Evolutionary conservation across 1,284 basidiomycete genomes (phyloP).

Genomic region (Rhizoctonia solani): DNA sequence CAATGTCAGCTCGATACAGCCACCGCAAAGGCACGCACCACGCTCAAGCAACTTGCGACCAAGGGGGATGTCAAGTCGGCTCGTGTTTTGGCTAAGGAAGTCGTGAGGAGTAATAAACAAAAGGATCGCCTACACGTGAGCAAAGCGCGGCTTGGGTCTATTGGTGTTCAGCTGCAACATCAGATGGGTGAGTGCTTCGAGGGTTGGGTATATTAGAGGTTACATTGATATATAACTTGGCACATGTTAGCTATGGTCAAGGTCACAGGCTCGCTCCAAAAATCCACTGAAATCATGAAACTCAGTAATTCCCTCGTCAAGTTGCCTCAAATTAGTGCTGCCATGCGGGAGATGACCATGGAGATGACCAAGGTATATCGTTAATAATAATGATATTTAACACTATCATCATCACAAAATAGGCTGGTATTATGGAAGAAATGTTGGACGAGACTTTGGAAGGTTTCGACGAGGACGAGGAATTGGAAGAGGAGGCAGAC

Average conservation of each 20-base stretch:
- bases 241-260: slow-evolving; percentile 89
- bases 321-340: slow-evolving; percentile 87
- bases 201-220: background rate
- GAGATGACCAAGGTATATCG: slow-evolving; percentile 92
- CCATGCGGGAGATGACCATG: slow-evolving; percentile 97
- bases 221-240: slow-evolving; percentile 3
- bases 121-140: slow-evolving; percentile 88
- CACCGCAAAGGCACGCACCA: slow-evolving; percentile 76
- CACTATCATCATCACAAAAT: slow-evolving; percentile 6
- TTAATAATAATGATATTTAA: slow-evolving; percentile 11
- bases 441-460: slow-evolving; percentile 89
- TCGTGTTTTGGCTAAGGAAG: slow-evolving; percentile 86
- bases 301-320: slow-evolving; percentile 90
- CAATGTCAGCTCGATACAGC: slow-evolving; percentile 74
- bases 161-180: slow-evolving; percentile 87
- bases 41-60: slow-evolving; percentile 87
- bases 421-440: slow-evolving; percentile 94
- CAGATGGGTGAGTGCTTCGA: slow-evolving; percentile 79
- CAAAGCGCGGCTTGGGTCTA: slow-evolving; percentile 92
- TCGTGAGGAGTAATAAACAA: slow-evolving; percentile 95
- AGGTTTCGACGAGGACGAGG: slow-evolving; percentile 84
- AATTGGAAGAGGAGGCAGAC: slow-evolving; percentile 95
- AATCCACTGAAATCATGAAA: slow-evolving; percentile 99
- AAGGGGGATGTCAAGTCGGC: slow-evolving; percentile 95
- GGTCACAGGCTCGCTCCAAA: slow-evolving; percentile 95